Evolutionary conservation across 352 stramenopile genomes (phyloP).

Genomic region (Halophytophthora batemanensis): DNA sequence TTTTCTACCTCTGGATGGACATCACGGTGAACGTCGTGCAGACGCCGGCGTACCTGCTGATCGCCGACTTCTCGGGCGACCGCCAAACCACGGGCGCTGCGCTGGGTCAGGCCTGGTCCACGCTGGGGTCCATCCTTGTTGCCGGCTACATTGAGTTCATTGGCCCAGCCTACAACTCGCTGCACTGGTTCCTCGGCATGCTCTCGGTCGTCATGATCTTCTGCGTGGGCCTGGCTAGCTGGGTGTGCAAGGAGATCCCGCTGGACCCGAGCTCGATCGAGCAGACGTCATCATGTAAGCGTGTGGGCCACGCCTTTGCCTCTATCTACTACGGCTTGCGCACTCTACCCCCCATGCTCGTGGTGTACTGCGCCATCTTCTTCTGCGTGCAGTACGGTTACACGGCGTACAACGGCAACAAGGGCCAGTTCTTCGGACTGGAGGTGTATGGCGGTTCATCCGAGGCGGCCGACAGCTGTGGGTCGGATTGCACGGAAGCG

Average conservation of each 20-base stretch:
- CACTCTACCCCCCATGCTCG: constrained; percentile 29
- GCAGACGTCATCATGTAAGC: constrained; percentile 18
- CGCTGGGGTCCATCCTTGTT: constrained; percentile 46
- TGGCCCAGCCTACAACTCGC: constrained; percentile 39
- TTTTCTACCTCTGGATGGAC: constrained; percentile 73
- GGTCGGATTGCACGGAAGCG: constrained; percentile 24
- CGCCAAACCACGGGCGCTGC: constrained; percentile 52
- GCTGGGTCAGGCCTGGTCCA: constrained; percentile 47
- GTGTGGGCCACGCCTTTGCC: constrained; percentile 29
- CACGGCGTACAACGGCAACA: constrained; percentile 59
- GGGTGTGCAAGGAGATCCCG: constrained; percentile 36
- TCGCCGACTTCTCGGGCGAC: constrained; percentile 57
- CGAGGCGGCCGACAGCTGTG: constrained; percentile 35
- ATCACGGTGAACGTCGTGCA: constrained; percentile 61
- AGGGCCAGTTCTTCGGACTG: constrained; percentile 58
- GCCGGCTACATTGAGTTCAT: constrained; percentile 57
- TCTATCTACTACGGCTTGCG: constrained; percentile 37
- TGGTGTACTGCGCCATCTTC: constrained; percentile 32
- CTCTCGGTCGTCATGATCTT: constrained; percentile 41
- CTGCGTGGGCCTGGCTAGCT: constrained; percentile 28
- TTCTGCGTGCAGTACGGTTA: constrained; percentile 48
- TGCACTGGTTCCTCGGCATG: constrained; percentile 57
- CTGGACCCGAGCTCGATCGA: constrained; percentile 24
- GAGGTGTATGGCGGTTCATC: constrained; percentile 38
- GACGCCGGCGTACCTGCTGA: constrained; percentile 44